Conservation (phyloP, 805 yeast genomes). For the Candida broadrunensis region DNA sequence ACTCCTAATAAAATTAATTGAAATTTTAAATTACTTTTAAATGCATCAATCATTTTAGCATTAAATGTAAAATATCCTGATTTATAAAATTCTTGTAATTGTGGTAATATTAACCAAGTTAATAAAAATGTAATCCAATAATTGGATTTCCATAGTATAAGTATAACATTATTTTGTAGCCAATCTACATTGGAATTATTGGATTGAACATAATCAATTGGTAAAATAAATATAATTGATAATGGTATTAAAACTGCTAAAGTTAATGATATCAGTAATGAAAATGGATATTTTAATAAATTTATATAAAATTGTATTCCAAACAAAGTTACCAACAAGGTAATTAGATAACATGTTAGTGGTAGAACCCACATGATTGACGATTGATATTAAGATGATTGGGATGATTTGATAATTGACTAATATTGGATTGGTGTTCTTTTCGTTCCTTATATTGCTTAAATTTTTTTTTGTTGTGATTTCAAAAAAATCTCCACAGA, state of each 20-base stretch:
- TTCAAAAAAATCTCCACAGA: no score
- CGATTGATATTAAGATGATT: no score
- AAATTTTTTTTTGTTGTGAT: no score
- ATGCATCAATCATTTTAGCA: conserved; percentile 52
- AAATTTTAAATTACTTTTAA: conserved; percentile 54
- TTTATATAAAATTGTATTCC: conserved; percentile 37
- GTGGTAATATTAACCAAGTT: conserved; percentile 76
- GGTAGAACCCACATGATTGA: conserved; percentile 24
- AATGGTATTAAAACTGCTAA: conserved; percentile 71
- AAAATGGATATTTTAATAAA: conserved; percentile 31
- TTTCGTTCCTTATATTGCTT: no score
- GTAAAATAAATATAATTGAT: conserved; percentile 69
- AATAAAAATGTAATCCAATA: conserved; percentile 80
- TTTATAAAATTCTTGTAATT: conserved; percentile 67
- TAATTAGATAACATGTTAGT: conserved; percentile 23
- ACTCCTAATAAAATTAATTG: conserved; percentile 55
- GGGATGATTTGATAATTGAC: background rate
- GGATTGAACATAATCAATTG: conserved; percentile 68
- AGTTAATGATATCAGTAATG: conserved; percentile 45
- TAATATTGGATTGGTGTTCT: no score
- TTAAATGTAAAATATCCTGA: conserved; percentile 60
- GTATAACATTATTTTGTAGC: conserved; percentile 43
- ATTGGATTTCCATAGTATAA: conserved; percentile 66
- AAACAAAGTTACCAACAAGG: conserved; percentile 23
- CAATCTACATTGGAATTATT: conserved; percentile 33